Conservation (phyloP, 345 rosid genomes). For the Lepidium africanum region DNA sequence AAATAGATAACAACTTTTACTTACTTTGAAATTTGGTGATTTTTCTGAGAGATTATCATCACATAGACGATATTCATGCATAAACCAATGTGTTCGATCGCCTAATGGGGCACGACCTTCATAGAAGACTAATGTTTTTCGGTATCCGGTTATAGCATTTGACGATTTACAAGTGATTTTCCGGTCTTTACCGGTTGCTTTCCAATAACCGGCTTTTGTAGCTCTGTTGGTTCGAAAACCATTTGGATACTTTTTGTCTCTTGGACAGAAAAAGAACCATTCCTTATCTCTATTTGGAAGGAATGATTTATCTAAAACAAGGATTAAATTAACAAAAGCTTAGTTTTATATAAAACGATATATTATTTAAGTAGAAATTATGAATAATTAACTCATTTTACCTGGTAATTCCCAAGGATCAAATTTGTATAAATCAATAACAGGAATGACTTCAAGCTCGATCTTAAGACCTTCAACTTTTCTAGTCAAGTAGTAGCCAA, state of each 20-base stretch:
- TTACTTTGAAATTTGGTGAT: conserved; percentile 48
- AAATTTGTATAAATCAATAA: conserved; percentile 73
- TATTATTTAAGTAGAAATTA: not conserved
- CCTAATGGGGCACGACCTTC: conserved; percentile 28
- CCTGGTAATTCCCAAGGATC: conserved; percentile 98
- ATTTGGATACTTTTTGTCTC: conserved; percentile 25
- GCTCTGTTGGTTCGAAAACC: conserved; percentile 26
- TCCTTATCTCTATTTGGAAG: conserved; percentile 76
- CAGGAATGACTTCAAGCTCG: conserved; percentile 87
- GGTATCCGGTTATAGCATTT: not conserved
- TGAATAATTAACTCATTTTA: not conserved
- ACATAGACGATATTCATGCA: conserved; percentile 26
- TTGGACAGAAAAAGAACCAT: conserved; percentile 38
- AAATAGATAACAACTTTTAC: not conserved
- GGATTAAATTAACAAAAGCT: not conserved
- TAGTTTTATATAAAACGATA: not conserved
- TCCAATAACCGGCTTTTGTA: conserved; percentile 29
- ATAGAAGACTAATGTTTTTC: conserved; percentile 26
- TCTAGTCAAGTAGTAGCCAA: conserved; percentile 73
- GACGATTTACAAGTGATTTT: conserved; percentile 33
- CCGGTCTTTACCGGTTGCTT: conserved; percentile 29
- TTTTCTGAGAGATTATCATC: conserved; percentile 32
- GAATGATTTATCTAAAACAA: conserved; percentile 60
- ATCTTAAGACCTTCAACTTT: conserved; percentile 59
- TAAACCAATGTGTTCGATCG: conserved; percentile 20